Percentiles rank a stretch among this genome's conserved stretches.
Conservation (phyloP, 306 rosid species). For the Quercus gilva region DNA sequence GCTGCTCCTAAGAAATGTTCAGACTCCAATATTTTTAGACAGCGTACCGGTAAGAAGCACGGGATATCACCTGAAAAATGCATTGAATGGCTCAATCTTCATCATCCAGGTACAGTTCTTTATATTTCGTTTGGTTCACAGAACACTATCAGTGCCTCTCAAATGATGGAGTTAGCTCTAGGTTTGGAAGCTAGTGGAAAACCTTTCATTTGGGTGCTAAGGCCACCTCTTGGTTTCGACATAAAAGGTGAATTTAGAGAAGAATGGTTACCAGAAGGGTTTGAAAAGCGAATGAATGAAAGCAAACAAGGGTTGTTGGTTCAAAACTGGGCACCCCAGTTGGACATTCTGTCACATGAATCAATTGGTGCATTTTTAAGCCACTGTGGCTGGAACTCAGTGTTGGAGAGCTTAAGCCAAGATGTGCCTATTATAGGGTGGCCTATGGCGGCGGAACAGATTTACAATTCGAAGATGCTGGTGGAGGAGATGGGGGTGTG, state of each 20-base stretch:
- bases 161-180: constrained; percentile 65
- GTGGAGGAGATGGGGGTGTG: constrained; percentile 70
- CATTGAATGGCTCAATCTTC: constrained; percentile 50
- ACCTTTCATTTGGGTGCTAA: constrained; percentile 65
- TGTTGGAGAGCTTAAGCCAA: constrained; percentile 62
- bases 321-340: constrained; percentile 73
- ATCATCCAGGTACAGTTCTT: constrained; percentile 42
- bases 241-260: constrained; percentile 36
- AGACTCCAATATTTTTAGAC: constrained; percentile 14
- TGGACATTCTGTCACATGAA: constrained; percentile 60
- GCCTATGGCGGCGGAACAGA: constrained; percentile 84
- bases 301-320: constrained; percentile 47
- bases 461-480: constrained; percentile 66
- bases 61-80: constrained; percentile 45
- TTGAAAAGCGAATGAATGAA: constrained; percentile 47
- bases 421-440: constrained; percentile 76
- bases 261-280: constrained; percentile 65
- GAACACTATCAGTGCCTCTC: constrained; percentile 51
- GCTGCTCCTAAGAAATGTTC: not conserved
- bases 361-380: constrained; percentile 63
- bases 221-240: constrained; percentile 67
- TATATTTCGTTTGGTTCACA: constrained; percentile 87
- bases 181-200: constrained; percentile 61
- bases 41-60: constrained; percentile 41
- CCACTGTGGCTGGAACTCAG: constrained; percentile 93